Conservation (phyloP, 225 moss, liverwort and hornwort genomes). For the Rhytidiadelphus loreus region DNA sequence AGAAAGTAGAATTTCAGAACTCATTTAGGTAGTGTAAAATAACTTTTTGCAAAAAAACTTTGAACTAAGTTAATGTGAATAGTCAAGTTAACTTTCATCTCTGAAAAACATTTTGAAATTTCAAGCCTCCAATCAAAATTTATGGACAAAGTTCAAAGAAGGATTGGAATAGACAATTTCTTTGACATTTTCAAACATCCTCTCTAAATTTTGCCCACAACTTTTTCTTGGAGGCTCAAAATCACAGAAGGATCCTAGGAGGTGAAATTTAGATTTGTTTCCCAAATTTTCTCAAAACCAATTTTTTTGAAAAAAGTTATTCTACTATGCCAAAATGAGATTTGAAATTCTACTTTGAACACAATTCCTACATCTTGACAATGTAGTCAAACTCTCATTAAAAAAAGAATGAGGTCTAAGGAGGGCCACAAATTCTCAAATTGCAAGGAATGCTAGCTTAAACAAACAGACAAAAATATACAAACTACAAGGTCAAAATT, state of each 20-base stretch:
- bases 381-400: not conserved
- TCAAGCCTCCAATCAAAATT: not conserved
- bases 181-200: not conserved
- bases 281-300: fast-evolving
- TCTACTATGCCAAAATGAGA: not conserved
- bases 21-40: no score
- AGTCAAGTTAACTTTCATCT: no score
- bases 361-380: not conserved
- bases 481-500: no score
- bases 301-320: not conserved
- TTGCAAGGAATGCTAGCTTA: no score
- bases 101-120: no score
- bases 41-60: not conserved
- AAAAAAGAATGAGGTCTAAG: no score
- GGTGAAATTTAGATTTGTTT: not conserved
- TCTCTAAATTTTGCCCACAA: not conserved
- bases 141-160: not conserved
- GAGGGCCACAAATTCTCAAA: no score
- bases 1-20: not conserved
- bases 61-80: not conserved
- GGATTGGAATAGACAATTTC: not conserved
- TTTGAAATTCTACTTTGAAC: not conserved
- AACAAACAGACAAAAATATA: no score
- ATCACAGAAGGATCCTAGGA: fast-evolving
- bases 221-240: not conserved